Evolutionary conservation across 2,329 filamentous ascomycete genomes (phyloP).

Genomic region (Graphilbum fragrans): DNA sequence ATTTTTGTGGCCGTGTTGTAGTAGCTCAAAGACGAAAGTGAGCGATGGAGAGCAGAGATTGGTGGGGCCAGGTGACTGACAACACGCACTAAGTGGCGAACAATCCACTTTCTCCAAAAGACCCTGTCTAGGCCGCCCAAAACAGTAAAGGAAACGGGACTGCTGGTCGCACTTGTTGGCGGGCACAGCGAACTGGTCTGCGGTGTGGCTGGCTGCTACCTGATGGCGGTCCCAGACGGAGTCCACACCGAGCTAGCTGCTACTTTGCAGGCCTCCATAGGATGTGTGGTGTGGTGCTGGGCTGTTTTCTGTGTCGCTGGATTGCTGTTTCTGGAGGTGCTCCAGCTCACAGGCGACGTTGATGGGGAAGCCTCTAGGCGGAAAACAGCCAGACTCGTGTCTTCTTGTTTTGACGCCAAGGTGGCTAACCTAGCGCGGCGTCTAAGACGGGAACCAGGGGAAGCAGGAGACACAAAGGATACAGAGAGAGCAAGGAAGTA

Average conservation of each 20-base stretch:
- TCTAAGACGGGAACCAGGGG: neutral
- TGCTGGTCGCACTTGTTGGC: neutral
- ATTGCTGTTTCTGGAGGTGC: too few species aligned
- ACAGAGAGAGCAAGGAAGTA: neutral
- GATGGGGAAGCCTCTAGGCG: too few species aligned
- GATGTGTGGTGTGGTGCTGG: neutral
- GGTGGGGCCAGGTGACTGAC: conserved; percentile 12
- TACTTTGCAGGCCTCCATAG: too few species aligned
- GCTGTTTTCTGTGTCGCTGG: too few species aligned
- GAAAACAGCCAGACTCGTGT: neutral
- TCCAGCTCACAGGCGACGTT: neutral
- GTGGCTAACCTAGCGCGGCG: conserved; percentile 2
- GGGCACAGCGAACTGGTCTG: neutral
- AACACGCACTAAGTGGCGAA: conserved; percentile 9
- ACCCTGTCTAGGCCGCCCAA: conserved; percentile 10
- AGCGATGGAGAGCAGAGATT: conserved; percentile 5
- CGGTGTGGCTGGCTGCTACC: neutral
- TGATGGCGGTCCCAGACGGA: too few species aligned
- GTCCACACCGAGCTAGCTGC: neutral
- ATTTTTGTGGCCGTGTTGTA: neutral
- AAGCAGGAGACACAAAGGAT: neutral
- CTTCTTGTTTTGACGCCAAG: conserved; percentile 3
- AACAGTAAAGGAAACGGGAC: neutral
- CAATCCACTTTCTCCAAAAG: conserved; percentile 10
- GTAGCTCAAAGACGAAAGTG: neutral